phyloP scores from a whole-genome alignment of 805 yeast genomes.

The Metschnikowia cerradonensis region DNA sequence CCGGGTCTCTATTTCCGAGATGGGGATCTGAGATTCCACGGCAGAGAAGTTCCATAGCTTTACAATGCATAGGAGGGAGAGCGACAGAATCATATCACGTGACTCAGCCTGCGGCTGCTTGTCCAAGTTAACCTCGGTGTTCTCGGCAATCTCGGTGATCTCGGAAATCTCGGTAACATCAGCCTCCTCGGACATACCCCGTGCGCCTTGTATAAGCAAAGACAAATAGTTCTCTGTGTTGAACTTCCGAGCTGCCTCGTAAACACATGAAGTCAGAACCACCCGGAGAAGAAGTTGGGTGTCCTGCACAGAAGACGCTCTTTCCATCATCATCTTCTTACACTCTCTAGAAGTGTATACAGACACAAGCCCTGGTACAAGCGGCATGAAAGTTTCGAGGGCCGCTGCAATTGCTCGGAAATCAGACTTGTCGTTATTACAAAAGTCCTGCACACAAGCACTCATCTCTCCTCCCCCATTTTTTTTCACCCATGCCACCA shows the following conservation, averaged over 20 bases:
- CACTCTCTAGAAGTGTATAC: constrained; percentile 12
- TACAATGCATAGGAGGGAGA: constrained; percentile 16
- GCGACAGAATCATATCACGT: constrained; percentile 3
- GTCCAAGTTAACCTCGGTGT: neutral
- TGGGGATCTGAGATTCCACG: constrained; percentile 14
- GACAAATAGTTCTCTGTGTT: constrained; percentile 12
- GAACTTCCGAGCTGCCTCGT: constrained; percentile 16
- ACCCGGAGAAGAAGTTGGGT: constrained; percentile 12
- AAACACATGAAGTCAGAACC: constrained; percentile 14
- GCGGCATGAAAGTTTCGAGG: constrained; percentile 14
- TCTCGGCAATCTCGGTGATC: too few relatives aligned
- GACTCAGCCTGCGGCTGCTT: neutral
- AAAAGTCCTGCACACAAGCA: neutral
- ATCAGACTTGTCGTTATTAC: neutral
- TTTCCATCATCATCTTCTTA: constrained; percentile 10
- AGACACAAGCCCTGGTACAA: constrained; percentile 10
- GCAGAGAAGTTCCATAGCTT: constrained; percentile 19
- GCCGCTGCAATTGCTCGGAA: constrained; percentile 5
- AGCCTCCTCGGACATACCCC: too few relatives aligned
- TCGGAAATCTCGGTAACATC: too few relatives aligned
- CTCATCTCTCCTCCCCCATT: neutral
- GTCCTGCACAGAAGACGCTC: constrained; percentile 4
- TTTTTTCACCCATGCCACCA: neutral
- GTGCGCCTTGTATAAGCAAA: constrained; percentile 12
- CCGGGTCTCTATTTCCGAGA: constrained; percentile 8